Evolutionary conservation across 2,329 filamentous ascomycete genomes (phyloP), one percentile per base, ranked within the genome.

Genomic region (Colletotrichum cereale): DNA sequence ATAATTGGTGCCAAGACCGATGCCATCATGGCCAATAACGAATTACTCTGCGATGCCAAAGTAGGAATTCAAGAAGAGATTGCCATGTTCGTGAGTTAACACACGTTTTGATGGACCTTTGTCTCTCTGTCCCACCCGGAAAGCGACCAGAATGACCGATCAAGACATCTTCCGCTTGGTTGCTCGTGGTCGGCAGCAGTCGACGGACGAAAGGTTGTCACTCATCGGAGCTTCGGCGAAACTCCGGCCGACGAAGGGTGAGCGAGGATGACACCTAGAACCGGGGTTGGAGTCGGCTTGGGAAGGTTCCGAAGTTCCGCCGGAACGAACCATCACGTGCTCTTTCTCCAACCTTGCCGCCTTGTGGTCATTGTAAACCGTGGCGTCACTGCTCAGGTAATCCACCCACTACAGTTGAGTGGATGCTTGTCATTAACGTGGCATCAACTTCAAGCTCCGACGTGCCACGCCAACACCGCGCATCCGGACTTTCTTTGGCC

Each of bases 371-470:
- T 50, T 50, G 60, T 47, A 52, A 52, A 38, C 31, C 36, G 60
- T 62, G 60, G 69, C 58, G 66, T 66, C 62, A 71, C 66, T 72
- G 70, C 70, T 72, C 55, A 72, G 61, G 70, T 72, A 72, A 72
- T 69, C 70, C 61, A 62, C 50, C n/a, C 60, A 53, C 44, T 14
- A 26, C 61, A 57, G 24, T 24, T 34, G 47, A 72, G 47, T 66
- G 62, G 62, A 57, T 72, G 67, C 61, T 73, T 71, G 66, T 74
- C 74, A 74, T 76, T 72, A 79, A 79, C 78, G 78, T 79, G 78
- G 78, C 78, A 78, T 78, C 76, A 77, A 79, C 74, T 72, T 71
- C 58, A 44, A 67, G 61, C 70, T 73, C 65, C 67, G 56, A 65
- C 66, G 61, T 57, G 57, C 61, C 31, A 70, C 60, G 26, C 64